phyloP scores from a whole-genome alignment of 345 rosid genomes.

The Murraya paniculata region DNA sequence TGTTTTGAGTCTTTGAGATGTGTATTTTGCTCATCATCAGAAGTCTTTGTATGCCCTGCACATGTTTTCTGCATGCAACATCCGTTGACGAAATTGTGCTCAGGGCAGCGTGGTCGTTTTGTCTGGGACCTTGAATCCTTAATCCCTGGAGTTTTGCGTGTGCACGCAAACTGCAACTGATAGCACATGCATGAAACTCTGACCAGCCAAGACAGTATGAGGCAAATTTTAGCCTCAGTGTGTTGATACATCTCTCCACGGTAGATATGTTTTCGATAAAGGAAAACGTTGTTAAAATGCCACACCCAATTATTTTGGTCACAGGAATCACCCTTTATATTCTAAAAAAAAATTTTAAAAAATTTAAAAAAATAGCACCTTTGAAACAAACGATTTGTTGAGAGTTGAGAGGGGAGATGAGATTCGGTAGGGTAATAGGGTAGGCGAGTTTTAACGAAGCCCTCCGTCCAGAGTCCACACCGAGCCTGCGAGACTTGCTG shows the following conservation, averaged over 20 bases:
- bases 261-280: neutral
- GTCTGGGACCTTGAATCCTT: neutral
- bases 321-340: too few species aligned
- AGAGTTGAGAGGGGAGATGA: too few species aligned
- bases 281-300: neutral
- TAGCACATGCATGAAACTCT: neutral
- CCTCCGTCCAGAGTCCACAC: too few species aligned
- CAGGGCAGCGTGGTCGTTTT: neutral
- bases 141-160: too few species aligned
- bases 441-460: too few species aligned
- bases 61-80: constrained; percentile 2
- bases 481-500: too few species aligned
- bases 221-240: neutral
- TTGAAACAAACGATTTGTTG: too few species aligned
- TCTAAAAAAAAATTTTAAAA: too few species aligned
- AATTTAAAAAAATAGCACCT: too few species aligned
- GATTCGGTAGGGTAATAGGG: too few species aligned
- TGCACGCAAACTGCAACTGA: neutral
- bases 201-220: too few species aligned
- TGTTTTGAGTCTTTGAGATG: neutral
- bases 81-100: neutral
- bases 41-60: neutral
- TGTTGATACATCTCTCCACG: neutral
- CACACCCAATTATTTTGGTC: neutral
- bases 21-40: neutral